Conservation (phyloP, 306 rosid species). For the Heteromeles arbutifolia region DNA sequence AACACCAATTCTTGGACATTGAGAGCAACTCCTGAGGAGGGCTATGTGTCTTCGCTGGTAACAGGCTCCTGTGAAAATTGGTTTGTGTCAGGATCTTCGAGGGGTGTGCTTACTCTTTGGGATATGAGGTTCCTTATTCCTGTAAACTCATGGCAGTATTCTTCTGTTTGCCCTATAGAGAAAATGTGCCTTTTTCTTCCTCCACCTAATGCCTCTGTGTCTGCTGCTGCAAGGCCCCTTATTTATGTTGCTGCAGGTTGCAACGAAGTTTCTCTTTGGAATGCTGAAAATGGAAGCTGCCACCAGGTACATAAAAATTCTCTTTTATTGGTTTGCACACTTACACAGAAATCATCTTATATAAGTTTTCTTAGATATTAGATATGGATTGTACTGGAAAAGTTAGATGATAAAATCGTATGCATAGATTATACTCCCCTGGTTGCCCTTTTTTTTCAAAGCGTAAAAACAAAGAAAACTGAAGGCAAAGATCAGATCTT, state of each 20-base stretch:
- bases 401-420: neutral
- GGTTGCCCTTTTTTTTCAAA: neutral
- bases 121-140: conserved; percentile 88
- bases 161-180: conserved; percentile 81
- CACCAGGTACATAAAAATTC: conserved; percentile 65
- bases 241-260: conserved; percentile 93
- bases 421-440: neutral
- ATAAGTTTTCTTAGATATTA: neutral
- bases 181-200: conserved; percentile 80
- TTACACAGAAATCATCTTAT: conserved; percentile 9
- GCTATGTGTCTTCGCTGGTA: conserved; percentile 66
- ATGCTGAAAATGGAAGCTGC: conserved; percentile 94
- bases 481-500: neutral
- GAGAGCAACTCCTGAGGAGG: conserved; percentile 82
- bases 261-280: conserved; percentile 97
- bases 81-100: conserved; percentile 95
- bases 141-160: conserved; percentile 85
- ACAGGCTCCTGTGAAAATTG: conserved; percentile 84
- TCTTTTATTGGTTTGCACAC: conserved; percentile 3
- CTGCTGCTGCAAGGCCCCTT: conserved; percentile 83
- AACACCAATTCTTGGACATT: conserved; percentile 69
- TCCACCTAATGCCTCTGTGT: conserved; percentile 59
- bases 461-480: neutral
- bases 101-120: conserved; percentile 93
- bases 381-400: neutral